These are phyloP conservation scores for Ganoderma leucocontextum DNA, from an alignment of 1,284 basidiomycete genomes.

Conservation along the genomic window DNA sequence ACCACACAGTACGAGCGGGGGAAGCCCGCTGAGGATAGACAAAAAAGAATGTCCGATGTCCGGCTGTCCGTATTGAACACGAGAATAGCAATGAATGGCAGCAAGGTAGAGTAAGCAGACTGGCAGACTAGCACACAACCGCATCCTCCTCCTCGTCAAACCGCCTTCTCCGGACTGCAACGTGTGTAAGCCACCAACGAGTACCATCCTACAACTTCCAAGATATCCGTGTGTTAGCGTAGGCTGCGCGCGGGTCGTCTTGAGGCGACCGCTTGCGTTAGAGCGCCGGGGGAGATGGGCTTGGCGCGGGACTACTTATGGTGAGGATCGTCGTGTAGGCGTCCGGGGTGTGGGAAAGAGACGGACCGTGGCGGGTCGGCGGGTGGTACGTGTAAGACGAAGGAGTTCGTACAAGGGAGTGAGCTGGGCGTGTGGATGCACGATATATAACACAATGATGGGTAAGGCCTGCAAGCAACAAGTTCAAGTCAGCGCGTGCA, in stretches of 20 bases:
- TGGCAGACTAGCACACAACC: conserved; percentile 21
- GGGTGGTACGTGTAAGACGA: conserved; percentile 32
- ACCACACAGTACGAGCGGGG: background rate
- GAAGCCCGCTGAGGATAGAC: background rate
- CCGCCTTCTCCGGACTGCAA: conserved; percentile 7
- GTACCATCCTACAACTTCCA: conserved; percentile 20
- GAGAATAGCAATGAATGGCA: conserved; percentile 18
- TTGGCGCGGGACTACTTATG: conserved; percentile 26
- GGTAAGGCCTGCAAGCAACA: conserved; percentile 15
- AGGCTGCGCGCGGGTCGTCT: conserved; percentile 9
- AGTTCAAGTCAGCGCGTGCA: background rate
- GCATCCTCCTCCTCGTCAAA: conserved; percentile 18
- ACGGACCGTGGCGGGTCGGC: conserved; percentile 19
- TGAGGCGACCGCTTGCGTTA: conserved; percentile 14
- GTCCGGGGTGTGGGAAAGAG: conserved; percentile 1
- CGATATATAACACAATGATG: conserved; percentile 25
- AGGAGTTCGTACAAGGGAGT: conserved; percentile 28
- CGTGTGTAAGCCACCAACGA: conserved; percentile 6
- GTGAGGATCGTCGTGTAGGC: conserved; percentile 18
- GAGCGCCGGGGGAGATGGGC: conserved; percentile 14
- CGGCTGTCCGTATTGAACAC: conserved; percentile 23
- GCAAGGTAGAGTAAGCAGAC: conserved; percentile 19
- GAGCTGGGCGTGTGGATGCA: conserved; percentile 24
- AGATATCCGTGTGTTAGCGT: conserved; percentile 25
- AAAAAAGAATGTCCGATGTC: conserved; percentile 7